Percentiles rank a stretch among this genome's conserved stretches.
phyloP scores from a whole-genome alignment of 2,329 filamentous ascomycete species.

The Claviceps sp. region DNA sequence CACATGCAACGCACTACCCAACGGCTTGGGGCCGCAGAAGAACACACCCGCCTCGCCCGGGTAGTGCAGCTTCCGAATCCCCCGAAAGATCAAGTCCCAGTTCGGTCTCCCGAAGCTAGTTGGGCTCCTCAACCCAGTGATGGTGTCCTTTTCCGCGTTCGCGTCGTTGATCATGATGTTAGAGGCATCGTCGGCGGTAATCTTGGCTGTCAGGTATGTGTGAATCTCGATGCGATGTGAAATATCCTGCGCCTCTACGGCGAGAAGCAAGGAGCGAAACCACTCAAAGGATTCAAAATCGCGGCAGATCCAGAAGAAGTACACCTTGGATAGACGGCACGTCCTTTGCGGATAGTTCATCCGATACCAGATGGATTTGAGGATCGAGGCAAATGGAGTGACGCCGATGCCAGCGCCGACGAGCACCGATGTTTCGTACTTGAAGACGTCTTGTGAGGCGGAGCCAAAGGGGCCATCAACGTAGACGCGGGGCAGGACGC shows the following conservation, averaged over 20 bases:
- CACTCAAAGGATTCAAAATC: constrained; percentile 83
- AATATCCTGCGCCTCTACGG: constrained; percentile 76
- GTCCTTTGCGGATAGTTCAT: constrained; percentile 78
- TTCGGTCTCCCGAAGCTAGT: constrained; percentile 81
- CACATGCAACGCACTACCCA: constrained; percentile 64
- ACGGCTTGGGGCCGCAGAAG: constrained; percentile 72
- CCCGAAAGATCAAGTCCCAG: constrained; percentile 83
- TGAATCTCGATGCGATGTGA: constrained; percentile 80
- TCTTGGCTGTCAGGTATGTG: constrained; percentile 76
- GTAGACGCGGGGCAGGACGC: constrained; percentile 67
- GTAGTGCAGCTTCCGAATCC: constrained; percentile 64
- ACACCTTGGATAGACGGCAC: constrained; percentile 70
- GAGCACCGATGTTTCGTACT: constrained; percentile 69
- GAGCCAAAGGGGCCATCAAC: constrained; percentile 78
- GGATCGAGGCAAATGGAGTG: constrained; percentile 74
- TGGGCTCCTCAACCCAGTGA: constrained; percentile 67
- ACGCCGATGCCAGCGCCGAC: constrained; percentile 74
- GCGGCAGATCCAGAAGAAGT: constrained; percentile 87
- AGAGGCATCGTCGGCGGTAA: constrained; percentile 72
- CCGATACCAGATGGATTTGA: constrained; percentile 88
- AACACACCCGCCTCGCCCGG: constrained; percentile 66
- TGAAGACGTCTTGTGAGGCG: constrained; percentile 80
- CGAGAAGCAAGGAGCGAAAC: constrained; percentile 72
- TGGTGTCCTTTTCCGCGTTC: constrained; percentile 71
- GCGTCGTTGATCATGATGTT: constrained; percentile 91